Evolutionary conservation across 768 basidiomycete species (phyloP), one percentile per base, ranked within the genome.

Genomic region (Boletus coccyginus): DNA sequence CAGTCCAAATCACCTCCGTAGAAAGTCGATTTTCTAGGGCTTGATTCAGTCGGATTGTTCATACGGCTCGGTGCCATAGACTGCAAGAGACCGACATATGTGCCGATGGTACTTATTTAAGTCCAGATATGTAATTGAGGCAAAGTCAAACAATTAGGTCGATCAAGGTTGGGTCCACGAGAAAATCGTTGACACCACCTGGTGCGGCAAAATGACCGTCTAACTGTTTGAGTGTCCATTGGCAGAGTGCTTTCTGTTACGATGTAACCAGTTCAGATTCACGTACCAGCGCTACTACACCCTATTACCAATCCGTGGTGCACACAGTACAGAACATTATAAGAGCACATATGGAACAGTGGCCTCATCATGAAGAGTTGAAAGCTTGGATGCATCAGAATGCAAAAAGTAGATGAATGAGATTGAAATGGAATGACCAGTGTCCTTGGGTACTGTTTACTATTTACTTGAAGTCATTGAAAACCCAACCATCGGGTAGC

Each of bases 401-500:
- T 70, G 65, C 46, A 43, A 32, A 46, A 47, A 48, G 55, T 56
- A 71, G 59, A 73, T 71, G 56, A 36, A 53, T 62, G 63, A 69
- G 64, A 67, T 73, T 27, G 52, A 45, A 52, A 56, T 56, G 48
- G 50, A 46, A 57, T 50, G 58, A 21, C 42, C 13, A 11, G 21
- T 56, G 67, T 70, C 61, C 61, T 48, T 55, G 45, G 50, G 44
- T 42, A 55, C 55, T 53, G 43, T 50, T 51, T 50, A 44, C 43
- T 43, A 50, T 52, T 56, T 59, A 71, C 56, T 71, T 71, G 62
- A 71, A 74, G 62, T 84, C 85, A 61, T 77, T 82, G 77, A 94
- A 94, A 56, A 75, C 73, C 91, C 92, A 94, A 55, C 80, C 87
- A 46, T 78, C 79, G 56, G 86, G 83, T 56, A 92, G 81, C 63